Percentiles rank a stretch among this genome's conserved stretches.
Evolutionary conservation across 345 rosid genomes (phyloP).

Genomic region (Eucalyptus curtisii): DNA sequence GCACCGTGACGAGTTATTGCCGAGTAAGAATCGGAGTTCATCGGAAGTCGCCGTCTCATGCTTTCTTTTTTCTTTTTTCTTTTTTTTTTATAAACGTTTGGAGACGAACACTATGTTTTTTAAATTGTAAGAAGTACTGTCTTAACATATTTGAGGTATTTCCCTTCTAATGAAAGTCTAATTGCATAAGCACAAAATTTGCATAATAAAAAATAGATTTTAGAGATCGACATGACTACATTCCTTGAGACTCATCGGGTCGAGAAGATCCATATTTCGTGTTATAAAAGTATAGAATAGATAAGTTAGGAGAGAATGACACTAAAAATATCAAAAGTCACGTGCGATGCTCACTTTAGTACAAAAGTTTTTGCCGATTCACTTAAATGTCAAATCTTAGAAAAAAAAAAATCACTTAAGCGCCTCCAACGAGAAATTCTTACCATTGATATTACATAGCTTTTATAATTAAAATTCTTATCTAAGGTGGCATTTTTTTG

Average conservation of each 20-base stretch:
- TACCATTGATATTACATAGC: rapidly evolving
- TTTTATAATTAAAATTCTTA: no score
- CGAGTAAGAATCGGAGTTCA: background rate
- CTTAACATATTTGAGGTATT: background rate
- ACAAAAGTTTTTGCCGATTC: rapidly evolving
- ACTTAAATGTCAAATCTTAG: no score
- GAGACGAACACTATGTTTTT: background rate
- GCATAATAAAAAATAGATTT: background rate
- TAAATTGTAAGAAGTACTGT: background rate
- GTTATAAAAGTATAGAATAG: background rate
- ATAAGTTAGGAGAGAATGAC: rapidly evolving
- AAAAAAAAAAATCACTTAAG: no score
- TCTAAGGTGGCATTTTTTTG: no score
- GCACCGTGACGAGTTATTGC: background rate
- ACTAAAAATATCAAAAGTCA: rapidly evolving
- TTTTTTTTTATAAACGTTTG: background rate
- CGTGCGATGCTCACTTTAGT: rapidly evolving
- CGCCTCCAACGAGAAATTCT: rapidly evolving
- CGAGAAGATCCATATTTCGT: background rate
- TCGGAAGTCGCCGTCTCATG: background rate
- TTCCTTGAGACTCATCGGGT: background rate
- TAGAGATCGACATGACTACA: background rate
- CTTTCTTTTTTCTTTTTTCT: no score
- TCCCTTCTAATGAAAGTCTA: background rate
- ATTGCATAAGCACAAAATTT: background rate